Percentiles rank a stretch among this genome's conserved stretches.
These are phyloP conservation scores for Bruguiera hainesii DNA, from an alignment of 441 rosid species.

Conservation along the genomic window DNA sequence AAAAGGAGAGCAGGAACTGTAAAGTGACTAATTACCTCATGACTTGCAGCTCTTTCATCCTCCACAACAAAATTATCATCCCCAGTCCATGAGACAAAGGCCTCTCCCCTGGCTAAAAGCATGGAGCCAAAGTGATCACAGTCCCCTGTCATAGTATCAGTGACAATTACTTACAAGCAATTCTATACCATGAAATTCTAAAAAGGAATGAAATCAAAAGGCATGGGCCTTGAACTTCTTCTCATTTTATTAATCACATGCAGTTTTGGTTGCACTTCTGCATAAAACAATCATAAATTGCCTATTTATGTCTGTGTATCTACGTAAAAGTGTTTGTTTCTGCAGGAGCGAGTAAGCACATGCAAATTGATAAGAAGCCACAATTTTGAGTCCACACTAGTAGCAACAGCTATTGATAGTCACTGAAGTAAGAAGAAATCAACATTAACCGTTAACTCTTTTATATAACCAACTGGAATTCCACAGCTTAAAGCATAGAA, in stretches of 20 bases:
- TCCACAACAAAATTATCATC: slow-evolving; percentile 69
- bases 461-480: not conserved
- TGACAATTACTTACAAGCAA: not conserved
- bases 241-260: too few relatives aligned
- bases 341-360: too few relatives aligned
- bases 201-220: not conserved
- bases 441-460: not conserved
- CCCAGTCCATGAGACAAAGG: slow-evolving; percentile 58
- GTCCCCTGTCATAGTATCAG: slow-evolving; percentile 37
- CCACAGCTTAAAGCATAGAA: not conserved
- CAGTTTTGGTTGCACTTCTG: too few relatives aligned
- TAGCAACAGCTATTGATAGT: too few relatives aligned
- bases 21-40: slow-evolving; percentile 44
- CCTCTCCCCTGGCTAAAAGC: slow-evolving; percentile 73
- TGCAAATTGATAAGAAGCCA: too few relatives aligned
- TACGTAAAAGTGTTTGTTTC: too few relatives aligned
- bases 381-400: too few relatives aligned
- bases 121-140: slow-evolving; percentile 44
- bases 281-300: too few relatives aligned
- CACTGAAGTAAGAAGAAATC: too few relatives aligned
- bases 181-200: slow-evolving; percentile 2
- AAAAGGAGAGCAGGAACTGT: not conserved
- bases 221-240: too few relatives aligned
- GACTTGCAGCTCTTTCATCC: slow-evolving; percentile 41
- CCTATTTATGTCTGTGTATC: too few relatives aligned